phyloP scores from a whole-genome alignment of 495 filamentous ascomycete genomes.

The Xylaria acuta region DNA sequence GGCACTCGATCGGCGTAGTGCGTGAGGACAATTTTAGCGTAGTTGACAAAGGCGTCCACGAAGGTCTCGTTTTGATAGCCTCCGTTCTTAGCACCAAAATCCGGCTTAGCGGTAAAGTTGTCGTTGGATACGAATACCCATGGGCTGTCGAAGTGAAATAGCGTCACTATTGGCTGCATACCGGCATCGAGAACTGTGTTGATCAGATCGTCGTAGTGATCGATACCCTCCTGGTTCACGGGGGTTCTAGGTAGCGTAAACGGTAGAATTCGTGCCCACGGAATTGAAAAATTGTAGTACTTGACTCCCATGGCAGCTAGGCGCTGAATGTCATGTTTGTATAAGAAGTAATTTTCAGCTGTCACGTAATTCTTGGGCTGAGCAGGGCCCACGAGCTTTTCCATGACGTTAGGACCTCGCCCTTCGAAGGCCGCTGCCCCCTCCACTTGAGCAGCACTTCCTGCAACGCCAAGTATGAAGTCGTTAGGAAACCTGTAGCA shows the following conservation, averaged over 20 bases:
- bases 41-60: constrained; percentile 58
- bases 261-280: constrained; percentile 45
- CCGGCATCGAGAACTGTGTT: constrained; percentile 56
- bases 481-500: constrained; percentile 32
- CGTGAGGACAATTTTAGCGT: constrained; percentile 55
- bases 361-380: constrained; percentile 47
- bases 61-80: constrained; percentile 52
- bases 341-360: constrained; percentile 57
- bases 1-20: constrained; percentile 57
- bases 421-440: constrained; percentile 37
- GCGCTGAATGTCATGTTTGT: constrained; percentile 59
- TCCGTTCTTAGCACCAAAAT: constrained; percentile 2
- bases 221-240: constrained; percentile 53
- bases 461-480: constrained; percentile 40
- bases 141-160: constrained; percentile 63
- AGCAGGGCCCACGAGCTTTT: constrained; percentile 37
- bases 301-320: constrained; percentile 56
- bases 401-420: constrained; percentile 38
- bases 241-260: constrained; percentile 42
- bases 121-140: constrained; percentile 51
- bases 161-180: constrained; percentile 59
- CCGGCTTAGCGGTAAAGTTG: constrained; percentile 17
- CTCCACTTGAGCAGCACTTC: constrained; percentile 38
- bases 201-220: constrained; percentile 57
- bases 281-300: constrained; percentile 49